Conservation (phyloP, 1,139 yeast genomes). For the Suhomyces coccinellae region DNA sequence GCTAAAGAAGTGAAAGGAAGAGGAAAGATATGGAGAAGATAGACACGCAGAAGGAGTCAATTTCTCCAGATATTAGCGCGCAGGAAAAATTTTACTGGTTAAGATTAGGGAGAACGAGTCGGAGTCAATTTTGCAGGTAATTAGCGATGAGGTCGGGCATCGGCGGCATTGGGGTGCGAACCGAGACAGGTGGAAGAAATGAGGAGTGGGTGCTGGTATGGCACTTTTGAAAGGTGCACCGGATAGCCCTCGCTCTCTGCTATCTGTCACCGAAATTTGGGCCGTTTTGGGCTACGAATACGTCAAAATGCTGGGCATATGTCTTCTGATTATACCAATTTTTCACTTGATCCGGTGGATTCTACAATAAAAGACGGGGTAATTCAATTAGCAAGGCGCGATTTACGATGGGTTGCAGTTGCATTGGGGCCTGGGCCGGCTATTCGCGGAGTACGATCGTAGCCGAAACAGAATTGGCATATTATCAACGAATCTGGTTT, state of each 20-base stretch:
- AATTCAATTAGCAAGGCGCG: too few species aligned
- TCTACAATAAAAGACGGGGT: too few species aligned
- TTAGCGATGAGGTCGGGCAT: slow-evolving; percentile 2
- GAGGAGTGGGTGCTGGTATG: background rate
- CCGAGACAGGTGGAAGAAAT: background rate
- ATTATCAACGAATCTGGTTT: too few species aligned
- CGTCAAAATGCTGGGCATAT: too few species aligned
- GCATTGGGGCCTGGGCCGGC: too few species aligned
- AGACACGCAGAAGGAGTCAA: slow-evolving; percentile 3
- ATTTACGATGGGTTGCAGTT: too few species aligned
- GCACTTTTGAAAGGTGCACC: background rate
- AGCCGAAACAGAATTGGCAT: too few species aligned
- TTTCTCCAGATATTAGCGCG: slow-evolving; percentile 4
- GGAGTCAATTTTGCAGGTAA: slow-evolving; percentile 1
- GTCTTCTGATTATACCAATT: background rate
- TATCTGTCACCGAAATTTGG: background rate
- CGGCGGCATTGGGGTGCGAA: background rate
- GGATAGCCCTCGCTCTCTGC: background rate
- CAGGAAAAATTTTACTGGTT: slow-evolving; percentile 9
- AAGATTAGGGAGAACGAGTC: background rate
- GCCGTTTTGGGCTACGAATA: background rate
- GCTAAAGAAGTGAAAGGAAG: background rate
- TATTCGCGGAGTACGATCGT: too few species aligned
- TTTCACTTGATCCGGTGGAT: too few species aligned
- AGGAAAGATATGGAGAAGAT: background rate